Base-by-base conservation (phyloP, 2,329 filamentous ascomycete genomes). In the Dactylellina leptospora region DNA sequence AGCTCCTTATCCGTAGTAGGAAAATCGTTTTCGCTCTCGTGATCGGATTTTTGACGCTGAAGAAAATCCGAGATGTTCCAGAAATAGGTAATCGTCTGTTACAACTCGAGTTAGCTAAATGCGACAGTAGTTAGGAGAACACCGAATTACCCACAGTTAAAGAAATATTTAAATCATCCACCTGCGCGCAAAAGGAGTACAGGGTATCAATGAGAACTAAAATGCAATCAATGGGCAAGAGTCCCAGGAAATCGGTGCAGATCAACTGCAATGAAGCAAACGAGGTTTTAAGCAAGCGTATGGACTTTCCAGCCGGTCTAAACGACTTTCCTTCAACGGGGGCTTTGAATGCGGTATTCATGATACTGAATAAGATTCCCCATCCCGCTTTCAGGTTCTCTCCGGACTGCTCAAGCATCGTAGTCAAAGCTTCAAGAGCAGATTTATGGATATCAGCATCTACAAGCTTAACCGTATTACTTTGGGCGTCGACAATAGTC, bases 1-100 rank as follows among this genome's bases (percentile, higher is more conserved):
- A 90, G 78, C 13, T 84, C 82, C 5, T 87, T 81, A 59, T 89
- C 87, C 3, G 76, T 86, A 81, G 70, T 84, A 77, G 72, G 83
- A 81, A 78, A 75, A 70, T 80, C 79, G 33, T 81, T 76, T 55
- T 80, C 77, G 10, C 75, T 76, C 58, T 80, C 79, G 54, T 81
- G 77, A 1, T 58, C 61, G 2, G 60, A 55, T 23, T 68, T 68
- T 45, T 73, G 60, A 3, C 61, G 54, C 56, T 86, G 84, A 18
- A 97, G 83, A 74, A 93, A 95, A 79, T 97, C 93, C 0, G 93
- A 96, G 5, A 97, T 85, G 59, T 93, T 93, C 92, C 93, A 97
- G 79, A 96, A 96, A 78, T 96, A 95, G 0, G 93, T 96, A 6
- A 96, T 91, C 0, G 93, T 95, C 86, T 91, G 54, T 2, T 20